Conservation (phyloP, 768 basidiomycete genomes). For the Nidula microcarpa region DNA sequence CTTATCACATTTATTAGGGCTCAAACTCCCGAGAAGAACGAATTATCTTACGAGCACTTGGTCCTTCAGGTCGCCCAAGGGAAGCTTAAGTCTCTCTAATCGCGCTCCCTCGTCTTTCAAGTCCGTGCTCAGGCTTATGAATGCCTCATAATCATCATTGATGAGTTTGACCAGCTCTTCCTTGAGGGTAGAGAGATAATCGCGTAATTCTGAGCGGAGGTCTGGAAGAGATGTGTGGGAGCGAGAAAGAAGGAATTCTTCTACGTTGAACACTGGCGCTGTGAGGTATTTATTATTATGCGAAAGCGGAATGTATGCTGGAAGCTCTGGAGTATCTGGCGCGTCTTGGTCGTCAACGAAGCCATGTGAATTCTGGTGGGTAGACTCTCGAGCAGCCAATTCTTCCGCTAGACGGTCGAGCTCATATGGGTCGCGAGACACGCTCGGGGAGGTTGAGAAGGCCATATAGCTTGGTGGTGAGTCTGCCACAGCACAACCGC, state of each 20-base stretch:
- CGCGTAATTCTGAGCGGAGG: constrained; percentile 80
- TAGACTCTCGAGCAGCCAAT: constrained; percentile 52
- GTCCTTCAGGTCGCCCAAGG: constrained; percentile 57
- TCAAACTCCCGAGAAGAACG: neutral
- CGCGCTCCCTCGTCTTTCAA: constrained; percentile 80
- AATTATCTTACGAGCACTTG: constrained; percentile 62
- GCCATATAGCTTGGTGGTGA: too few species aligned
- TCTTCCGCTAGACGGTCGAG: constrained; percentile 74
- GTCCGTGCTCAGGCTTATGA: constrained; percentile 94
- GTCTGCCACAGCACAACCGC: too few species aligned
- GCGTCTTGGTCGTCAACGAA: constrained; percentile 11
- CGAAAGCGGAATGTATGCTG: constrained; percentile 67
- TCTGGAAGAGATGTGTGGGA: constrained; percentile 84
- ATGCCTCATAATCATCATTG: constrained; percentile 97
- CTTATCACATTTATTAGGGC: constrained; percentile 24
- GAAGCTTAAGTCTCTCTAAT: constrained; percentile 62
- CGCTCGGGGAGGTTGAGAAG: too few species aligned
- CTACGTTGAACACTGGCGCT: constrained; percentile 70
- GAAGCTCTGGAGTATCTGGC: constrained; percentile 42
- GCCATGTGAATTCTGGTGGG: constrained; percentile 6
- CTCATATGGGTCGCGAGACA: constrained; percentile 52
- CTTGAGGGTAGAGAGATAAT: constrained; percentile 80
- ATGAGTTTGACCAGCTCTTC: constrained; percentile 94
- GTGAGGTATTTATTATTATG: constrained; percentile 76
- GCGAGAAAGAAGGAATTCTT: constrained; percentile 85